These are phyloP conservation scores for Coniella vitis DNA, from an alignment of 2,329 filamentous ascomycete genomes.

Conservation along the genomic window DNA sequence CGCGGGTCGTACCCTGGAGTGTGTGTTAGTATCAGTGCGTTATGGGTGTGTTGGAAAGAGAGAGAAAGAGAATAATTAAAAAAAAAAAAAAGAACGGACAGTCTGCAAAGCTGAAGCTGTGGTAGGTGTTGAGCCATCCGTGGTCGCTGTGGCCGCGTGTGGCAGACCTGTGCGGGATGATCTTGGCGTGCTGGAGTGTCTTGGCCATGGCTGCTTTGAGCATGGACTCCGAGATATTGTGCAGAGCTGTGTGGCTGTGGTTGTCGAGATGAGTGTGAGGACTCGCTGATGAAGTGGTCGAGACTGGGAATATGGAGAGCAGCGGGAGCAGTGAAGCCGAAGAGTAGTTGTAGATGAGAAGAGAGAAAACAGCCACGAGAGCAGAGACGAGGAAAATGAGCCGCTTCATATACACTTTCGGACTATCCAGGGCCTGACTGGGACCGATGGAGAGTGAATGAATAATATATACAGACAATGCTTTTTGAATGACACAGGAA, in stretches of 20 bases:
- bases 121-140: constrained; percentile 82
- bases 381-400: constrained; percentile 21
- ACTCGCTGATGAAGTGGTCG: neutral
- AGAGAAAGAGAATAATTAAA: too few relatives aligned
- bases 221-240: constrained; percentile 18
- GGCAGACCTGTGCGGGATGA: constrained; percentile 66
- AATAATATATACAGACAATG: neutral
- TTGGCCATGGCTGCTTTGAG: constrained; percentile 52
- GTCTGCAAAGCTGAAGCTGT: constrained; percentile 77
- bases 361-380: constrained; percentile 24
- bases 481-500: constrained; percentile 8
- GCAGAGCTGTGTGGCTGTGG: neutral
- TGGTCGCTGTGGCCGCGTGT: constrained; percentile 72
- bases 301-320: neutral
- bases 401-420: constrained; percentile 28
- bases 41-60: neutral
- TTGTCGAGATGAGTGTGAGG: neutral
- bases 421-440: constrained; percentile 1
- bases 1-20: constrained; percentile 49
- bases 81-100: constrained; percentile 26
- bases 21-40: neutral
- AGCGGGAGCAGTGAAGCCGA: constrained; percentile 16
- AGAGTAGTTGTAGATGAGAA: constrained; percentile 22
- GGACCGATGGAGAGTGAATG: neutral
- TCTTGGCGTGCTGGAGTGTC: constrained; percentile 59